These are phyloP conservation scores for Xylaria hypoxylon DNA, from an alignment of 2,329 filamentous ascomycete species.

Conservation along the genomic window DNA sequence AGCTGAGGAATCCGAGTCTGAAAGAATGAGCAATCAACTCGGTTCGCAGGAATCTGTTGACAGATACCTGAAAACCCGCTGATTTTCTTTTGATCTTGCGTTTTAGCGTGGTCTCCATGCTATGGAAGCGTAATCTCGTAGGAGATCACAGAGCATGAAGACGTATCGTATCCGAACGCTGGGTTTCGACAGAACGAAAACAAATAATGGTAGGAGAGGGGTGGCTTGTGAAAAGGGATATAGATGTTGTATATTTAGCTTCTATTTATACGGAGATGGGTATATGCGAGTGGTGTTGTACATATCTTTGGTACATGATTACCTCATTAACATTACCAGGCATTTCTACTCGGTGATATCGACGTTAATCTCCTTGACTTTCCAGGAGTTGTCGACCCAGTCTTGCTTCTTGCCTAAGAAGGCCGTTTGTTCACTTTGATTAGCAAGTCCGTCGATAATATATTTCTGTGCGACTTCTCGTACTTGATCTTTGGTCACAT, in stretches of 20 bases:
- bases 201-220: not conserved
- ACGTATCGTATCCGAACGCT: conserved; percentile 75
- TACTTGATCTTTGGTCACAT: conserved; percentile 85
- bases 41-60: conserved; percentile 36
- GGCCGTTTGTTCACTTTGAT: conserved; percentile 70
- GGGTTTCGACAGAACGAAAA: conserved; percentile 19
- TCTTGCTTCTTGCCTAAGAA: conserved; percentile 87
- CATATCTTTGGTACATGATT: conserved; percentile 43
- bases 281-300: conserved; percentile 53
- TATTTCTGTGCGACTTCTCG: conserved; percentile 84
- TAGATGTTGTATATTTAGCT: conserved; percentile 36
- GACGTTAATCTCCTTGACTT: conserved; percentile 78
- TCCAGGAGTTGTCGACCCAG: conserved; percentile 82
- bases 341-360: conserved; percentile 52
- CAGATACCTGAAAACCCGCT: conserved; percentile 43
- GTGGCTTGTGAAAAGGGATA: not conserved
- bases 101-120: conserved; percentile 69
- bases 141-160: conserved; percentile 59
- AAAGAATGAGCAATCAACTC: conserved; percentile 64
- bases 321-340: conserved; percentile 42
- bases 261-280: conserved; percentile 52
- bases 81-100: conserved; percentile 64
- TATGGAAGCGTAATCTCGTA: conserved; percentile 52
- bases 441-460: conserved; percentile 74
- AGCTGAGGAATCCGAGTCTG: conserved; percentile 70